Conservation (phyloP, 352 stramenopile genomes). For the Ophiocytium majus region DNA sequence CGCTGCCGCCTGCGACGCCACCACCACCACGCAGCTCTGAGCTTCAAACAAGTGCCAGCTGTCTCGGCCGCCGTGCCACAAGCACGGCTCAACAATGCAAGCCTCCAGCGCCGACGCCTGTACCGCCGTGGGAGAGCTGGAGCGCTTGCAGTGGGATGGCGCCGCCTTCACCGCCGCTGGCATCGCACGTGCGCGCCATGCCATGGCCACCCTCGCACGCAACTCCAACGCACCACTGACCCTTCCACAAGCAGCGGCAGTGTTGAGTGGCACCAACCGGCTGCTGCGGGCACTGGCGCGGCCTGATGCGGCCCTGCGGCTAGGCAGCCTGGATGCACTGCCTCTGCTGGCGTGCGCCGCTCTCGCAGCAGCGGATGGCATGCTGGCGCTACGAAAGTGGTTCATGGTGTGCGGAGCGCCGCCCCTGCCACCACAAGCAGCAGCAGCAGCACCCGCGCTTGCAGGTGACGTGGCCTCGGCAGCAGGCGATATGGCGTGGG, state of each 20-base stretch:
- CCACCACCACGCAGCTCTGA: too few species aligned
- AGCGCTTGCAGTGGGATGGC: not conserved
- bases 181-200: not conserved
- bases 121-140: not conserved
- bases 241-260: not conserved
- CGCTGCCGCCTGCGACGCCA: too few species aligned
- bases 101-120: too few species aligned
- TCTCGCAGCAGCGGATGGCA: not conserved
- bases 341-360: not conserved
- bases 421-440: too few species aligned
- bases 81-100: too few species aligned
- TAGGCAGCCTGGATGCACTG: not conserved
- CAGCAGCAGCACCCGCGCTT: not conserved
- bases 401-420: not conserved
- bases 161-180: not conserved
- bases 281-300: not conserved
- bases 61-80: too few species aligned
- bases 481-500: not conserved
- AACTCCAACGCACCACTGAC: too few species aligned
- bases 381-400: not conserved
- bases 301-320: not conserved
- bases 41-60: too few species aligned
- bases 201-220: not conserved
- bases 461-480: not conserved
- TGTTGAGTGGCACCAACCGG: not conserved